These are phyloP conservation scores for Populus trichocarpa DNA, from an alignment of 441 rosid species.

Conservation along the genomic window DNA sequence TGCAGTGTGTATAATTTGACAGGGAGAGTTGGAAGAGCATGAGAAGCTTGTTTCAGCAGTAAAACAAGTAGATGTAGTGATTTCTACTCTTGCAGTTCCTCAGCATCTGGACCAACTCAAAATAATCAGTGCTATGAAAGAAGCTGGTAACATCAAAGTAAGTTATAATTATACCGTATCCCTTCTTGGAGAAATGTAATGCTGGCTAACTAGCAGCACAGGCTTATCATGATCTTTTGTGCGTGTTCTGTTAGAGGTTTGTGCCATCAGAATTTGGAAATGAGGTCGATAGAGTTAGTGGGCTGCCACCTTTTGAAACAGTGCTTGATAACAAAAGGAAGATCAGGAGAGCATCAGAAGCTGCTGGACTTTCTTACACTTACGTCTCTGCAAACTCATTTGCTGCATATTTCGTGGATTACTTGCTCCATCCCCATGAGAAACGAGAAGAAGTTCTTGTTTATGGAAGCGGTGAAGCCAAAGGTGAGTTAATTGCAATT, in stretches of 20 bases:
- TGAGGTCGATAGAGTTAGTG: conserved; percentile 34
- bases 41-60: conserved; percentile 37
- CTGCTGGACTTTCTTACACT: conserved; percentile 32
- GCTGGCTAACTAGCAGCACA: too few relatives aligned
- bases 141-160: conserved; percentile 42
- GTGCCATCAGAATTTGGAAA: conserved; percentile 44
- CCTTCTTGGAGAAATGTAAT: too few relatives aligned
- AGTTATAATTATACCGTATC: not conserved
- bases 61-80: conserved; percentile 32
- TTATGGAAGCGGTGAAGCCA: conserved; percentile 27
- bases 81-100: conserved; percentile 40
- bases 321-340: conserved; percentile 33
- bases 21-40: conserved; percentile 44
- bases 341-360: conserved; percentile 39
- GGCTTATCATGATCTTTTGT: too few relatives aligned
- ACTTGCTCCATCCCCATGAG: conserved; percentile 28
- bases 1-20: not conserved
- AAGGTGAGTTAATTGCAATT: conserved; percentile 9
- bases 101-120: conserved; percentile 38
- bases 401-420: conserved; percentile 31
- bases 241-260: conserved; percentile 30
- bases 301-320: conserved; percentile 38
- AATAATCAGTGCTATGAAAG: conserved; percentile 38
- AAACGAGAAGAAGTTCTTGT: conserved; percentile 16
- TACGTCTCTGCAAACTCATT: conserved; percentile 40